Evolutionary conservation across 345 rosid species (phyloP).

Genomic region (Sapria himalayana): DNA sequence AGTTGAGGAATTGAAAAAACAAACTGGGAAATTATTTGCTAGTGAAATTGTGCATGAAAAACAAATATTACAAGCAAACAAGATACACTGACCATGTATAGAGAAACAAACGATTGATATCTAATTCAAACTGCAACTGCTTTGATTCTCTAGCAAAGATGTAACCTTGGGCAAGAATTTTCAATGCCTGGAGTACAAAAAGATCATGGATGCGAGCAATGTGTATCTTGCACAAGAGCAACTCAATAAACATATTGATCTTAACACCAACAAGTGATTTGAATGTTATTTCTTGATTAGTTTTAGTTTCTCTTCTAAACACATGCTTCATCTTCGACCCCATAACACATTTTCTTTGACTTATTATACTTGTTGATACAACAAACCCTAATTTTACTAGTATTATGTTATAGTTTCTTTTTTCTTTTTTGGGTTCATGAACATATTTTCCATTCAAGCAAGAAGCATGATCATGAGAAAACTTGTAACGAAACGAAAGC

Average conservation of each 20-base stretch:
- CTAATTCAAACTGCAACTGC: slow-evolving; percentile 62
- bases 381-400: no score
- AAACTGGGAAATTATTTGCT: not conserved
- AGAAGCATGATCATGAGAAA: no score
- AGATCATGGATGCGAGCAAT: not conserved
- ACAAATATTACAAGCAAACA: not conserved
- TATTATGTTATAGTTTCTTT: no score
- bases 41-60: not conserved
- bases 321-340: no score
- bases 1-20: not conserved
- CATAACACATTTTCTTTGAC: no score
- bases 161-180: slow-evolving; percentile 39
- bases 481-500: no score
- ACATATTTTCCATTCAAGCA: no score
- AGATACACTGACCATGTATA: slow-evolving; percentile 35
- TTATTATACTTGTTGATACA: no score
- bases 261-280: no score
- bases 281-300: not conserved
- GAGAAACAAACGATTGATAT: slow-evolving; percentile 54
- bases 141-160: slow-evolving; percentile 51
- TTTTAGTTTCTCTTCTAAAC: not conserved
- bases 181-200: slow-evolving; percentile 38
- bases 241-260: no score
- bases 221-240: not conserved
- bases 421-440: no score